Percentiles rank a stretch among this genome's conserved stretches.
These are phyloP conservation scores for Fomitopsis serialis DNA, from an alignment of 768 basidiomycete genomes.

Conservation along the genomic window DNA sequence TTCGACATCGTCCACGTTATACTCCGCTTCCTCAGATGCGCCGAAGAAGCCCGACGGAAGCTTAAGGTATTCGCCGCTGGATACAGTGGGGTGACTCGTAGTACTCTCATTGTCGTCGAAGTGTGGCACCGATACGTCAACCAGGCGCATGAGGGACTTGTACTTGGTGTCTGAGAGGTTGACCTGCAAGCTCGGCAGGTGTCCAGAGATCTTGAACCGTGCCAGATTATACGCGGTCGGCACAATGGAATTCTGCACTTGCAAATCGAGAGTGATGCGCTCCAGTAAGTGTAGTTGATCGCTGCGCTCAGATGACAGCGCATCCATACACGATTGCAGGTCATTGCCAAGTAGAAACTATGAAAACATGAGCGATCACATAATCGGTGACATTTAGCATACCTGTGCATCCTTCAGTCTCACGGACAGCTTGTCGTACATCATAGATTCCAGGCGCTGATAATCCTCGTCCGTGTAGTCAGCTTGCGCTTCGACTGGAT, in stretches of 20 bases:
- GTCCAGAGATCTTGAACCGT: conserved; percentile 86
- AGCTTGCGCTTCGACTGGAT: conserved; percentile 81
- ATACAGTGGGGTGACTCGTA: neutral
- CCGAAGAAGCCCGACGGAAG: conserved; percentile 54
- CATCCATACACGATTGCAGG: conserved; percentile 75
- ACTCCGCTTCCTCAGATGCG: conserved; percentile 51
- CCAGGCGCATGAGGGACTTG: conserved; percentile 84
- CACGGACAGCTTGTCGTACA: conserved; percentile 90
- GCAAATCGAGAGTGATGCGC: conserved; percentile 83
- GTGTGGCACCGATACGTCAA: conserved; percentile 86
- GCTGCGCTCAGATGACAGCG: conserved; percentile 52
- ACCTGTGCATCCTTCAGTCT: conserved; percentile 90
- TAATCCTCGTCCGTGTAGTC: conserved; percentile 87
- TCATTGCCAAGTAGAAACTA: conserved; percentile 89
- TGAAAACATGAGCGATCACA: conserved; percentile 5
- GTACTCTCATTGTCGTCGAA: conserved; percentile 41
- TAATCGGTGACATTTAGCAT: neutral
- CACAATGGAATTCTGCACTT: conserved; percentile 90
- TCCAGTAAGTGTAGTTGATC: conserved; percentile 84
- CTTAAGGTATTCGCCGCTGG: conserved; percentile 36
- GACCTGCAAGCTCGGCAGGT: conserved; percentile 79
- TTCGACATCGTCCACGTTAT: conserved; percentile 59
- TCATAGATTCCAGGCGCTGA: conserved; percentile 76
- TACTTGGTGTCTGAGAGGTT: conserved; percentile 92
- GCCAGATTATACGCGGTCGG: conserved; percentile 77